Evolutionary conservation across 169 alveolate species (phyloP), one percentile per base, ranked within the genome.

Genomic region (Haemoproteus tartakovskyi): DNA sequence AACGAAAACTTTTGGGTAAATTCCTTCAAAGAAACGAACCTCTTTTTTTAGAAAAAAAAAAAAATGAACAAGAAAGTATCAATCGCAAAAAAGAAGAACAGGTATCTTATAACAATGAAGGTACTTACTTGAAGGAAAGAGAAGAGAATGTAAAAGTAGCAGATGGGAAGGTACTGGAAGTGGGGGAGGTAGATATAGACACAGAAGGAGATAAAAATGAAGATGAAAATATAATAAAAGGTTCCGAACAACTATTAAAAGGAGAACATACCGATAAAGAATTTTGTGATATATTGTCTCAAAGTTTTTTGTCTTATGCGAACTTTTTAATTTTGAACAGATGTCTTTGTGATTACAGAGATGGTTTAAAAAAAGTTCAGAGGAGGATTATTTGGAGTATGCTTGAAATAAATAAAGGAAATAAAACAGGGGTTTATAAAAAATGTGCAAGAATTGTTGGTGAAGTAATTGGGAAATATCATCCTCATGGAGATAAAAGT

Each of bases 401-500:
- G 95, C 85, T 87, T 52, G 93, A 86, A 79, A 78, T 78, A 78
- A 78, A 60, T 52, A 62, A 62, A 38, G 79, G 85, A 12, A 22
- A 24, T 2, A 54, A 52, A 5, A 62, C 41, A 36, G 21, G 52
- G 4, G 33, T 64, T 51, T 91, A 79, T 62, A 67, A 93, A 22
- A 91, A 91, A 48, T 89, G 94, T 45, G 95, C 95, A 9, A 78
- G 91, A 16, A 93, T 91, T 0, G 95, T 91, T 18, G 95, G 95
- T 1, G 95, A 91, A 48, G 95, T 91, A 2, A 86, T 91, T n/a
- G 95, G 95, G 1, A 87, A 87, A 46, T 91, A 87, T 52, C 95
- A 91, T 62, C 95, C 95, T 8, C 95, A 91, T 62, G 88, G 92
- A 16, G 95, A 91, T 79, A 87, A 89, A 70, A 87, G 93, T 18